phyloP scores from a whole-genome alignment of 331 rosid genomes.

The Stylosanthes scabra region DNA sequence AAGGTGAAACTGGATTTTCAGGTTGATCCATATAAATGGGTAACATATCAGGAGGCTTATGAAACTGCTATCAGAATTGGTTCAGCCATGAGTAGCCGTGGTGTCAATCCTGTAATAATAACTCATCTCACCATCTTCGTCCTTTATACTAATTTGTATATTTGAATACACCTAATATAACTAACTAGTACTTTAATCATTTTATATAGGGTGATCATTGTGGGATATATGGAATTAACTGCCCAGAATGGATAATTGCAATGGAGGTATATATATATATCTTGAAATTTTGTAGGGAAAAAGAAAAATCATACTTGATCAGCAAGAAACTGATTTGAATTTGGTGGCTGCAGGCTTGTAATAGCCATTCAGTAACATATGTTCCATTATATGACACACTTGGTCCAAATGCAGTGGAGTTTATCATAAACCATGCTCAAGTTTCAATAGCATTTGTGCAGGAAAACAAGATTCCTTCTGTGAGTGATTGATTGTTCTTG shows the following conservation, averaged over 20 bases:
- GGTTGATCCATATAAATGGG: slow-evolving; percentile 82
- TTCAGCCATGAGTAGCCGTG: slow-evolving; percentile 76
- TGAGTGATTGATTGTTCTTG: slow-evolving; percentile 44
- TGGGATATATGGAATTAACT: slow-evolving; percentile 87
- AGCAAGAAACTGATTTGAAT: slow-evolving; percentile 4
- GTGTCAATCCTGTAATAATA: slow-evolving; percentile 76
- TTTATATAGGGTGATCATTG: slow-evolving; percentile 81
- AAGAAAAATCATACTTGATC: not conserved
- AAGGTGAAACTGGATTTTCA: slow-evolving; percentile 41
- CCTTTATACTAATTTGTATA: not conserved
- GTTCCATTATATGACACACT: slow-evolving; percentile 91
- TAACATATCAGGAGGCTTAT: slow-evolving; percentile 78
- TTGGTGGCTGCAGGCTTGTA: slow-evolving; percentile 79
- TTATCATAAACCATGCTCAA: slow-evolving; percentile 90
- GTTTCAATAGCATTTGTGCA: slow-evolving; percentile 89
- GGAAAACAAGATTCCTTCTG: slow-evolving; percentile 83
- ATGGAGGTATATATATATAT: slow-evolving; percentile 46
- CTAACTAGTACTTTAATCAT: not conserved
- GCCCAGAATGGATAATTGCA: slow-evolving; percentile 53
- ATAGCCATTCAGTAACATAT: slow-evolving; percentile 72
- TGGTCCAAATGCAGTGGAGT: slow-evolving; percentile 95
- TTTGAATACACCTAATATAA: not conserved
- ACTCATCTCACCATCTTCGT: not conserved
- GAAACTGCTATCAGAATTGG: slow-evolving; percentile 70
- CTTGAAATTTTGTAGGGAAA: not conserved